A percentile compares a stretch with the other conserved stretches of the same genome.
Evolutionary conservation across 495 filamentous ascomycete genomes (phyloP).

Genomic region (Penicillium simplicissimum): DNA sequence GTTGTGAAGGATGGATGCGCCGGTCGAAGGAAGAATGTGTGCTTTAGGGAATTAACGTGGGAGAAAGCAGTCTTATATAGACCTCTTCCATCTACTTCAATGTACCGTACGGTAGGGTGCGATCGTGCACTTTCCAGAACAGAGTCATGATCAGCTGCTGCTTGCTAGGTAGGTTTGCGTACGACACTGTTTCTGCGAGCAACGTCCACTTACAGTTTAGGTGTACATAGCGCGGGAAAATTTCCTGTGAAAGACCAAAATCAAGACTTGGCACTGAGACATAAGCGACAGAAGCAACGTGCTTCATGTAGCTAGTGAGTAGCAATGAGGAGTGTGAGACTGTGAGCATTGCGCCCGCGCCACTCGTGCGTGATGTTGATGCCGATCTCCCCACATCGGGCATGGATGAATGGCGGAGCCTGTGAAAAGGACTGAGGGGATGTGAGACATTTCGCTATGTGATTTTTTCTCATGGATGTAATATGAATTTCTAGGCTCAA

Average conservation of each 20-base stretch:
- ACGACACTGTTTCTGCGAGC: background rate
- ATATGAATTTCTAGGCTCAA: background rate
- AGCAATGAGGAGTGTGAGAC: background rate
- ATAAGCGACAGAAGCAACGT: slow-evolving; percentile 6
- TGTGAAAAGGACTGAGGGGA: slow-evolving; percentile 4
- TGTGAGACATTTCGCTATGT: slow-evolving; percentile 18
- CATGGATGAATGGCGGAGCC: slow-evolving; percentile 6
- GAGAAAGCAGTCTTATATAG: background rate
- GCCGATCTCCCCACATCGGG: slow-evolving; percentile 20
- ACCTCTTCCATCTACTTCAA: background rate
- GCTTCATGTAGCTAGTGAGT: background rate
- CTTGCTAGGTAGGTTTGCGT: too few relatives aligned
- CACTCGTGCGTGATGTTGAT: slow-evolving; percentile 8
- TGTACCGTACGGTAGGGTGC: background rate
- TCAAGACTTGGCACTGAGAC: slow-evolving; percentile 1
- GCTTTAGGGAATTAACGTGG: slow-evolving; percentile 2
- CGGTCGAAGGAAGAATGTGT: background rate
- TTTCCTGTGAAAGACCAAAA: background rate
- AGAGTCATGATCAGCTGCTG: background rate
- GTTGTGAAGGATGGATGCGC: background rate
- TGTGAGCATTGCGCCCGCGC: background rate
- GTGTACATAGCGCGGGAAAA: background rate
- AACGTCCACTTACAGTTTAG: background rate
- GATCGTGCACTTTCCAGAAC: background rate
- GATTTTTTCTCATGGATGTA: background rate